These are phyloP conservation scores for Kuraishia capsulata DNA, from an alignment of 805 yeast species.

Conservation along the genomic window DNA sequence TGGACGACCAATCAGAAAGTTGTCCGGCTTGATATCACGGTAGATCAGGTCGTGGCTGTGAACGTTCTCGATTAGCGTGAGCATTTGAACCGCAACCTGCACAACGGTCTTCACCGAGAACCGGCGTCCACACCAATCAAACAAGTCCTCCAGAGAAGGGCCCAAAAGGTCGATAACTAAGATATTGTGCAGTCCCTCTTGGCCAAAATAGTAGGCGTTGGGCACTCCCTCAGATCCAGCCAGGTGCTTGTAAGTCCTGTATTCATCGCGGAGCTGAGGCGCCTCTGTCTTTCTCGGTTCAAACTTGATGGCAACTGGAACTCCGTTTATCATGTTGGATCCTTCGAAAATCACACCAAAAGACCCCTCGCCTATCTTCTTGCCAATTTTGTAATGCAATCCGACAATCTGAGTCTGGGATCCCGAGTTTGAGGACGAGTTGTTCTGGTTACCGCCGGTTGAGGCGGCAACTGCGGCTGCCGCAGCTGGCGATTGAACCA, in stretches of 20 bases:
- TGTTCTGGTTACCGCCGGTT: constrained; percentile 3
- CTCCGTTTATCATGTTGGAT: constrained; percentile 80
- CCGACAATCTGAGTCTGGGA: constrained; percentile 64
- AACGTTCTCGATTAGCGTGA: constrained; percentile 72
- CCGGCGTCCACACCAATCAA: constrained; percentile 96
- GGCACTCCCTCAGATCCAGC: constrained; percentile 84
- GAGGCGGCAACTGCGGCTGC: constrained; percentile 27
- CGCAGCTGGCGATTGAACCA: constrained; percentile 20
- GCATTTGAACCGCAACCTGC: constrained; percentile 93
- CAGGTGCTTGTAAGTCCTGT: constrained; percentile 85
- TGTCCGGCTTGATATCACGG: constrained; percentile 96
- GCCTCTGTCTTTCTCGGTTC: constrained; percentile 97
- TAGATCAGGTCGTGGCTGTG: constrained; percentile 89
- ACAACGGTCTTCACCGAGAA: constrained; percentile 84
- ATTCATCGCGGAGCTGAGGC: constrained; percentile 94
- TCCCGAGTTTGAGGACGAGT: constrained; percentile 7
- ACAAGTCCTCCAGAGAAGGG: constrained; percentile 90
- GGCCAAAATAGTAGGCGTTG: constrained; percentile 96
- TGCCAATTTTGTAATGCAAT: constrained; percentile 92
- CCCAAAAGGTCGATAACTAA: constrained; percentile 91
- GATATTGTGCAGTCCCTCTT: constrained; percentile 94
- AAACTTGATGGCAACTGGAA: constrained; percentile 92
- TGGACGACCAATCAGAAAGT: constrained; percentile 88
- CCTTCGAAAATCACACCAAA: constrained; percentile 98
- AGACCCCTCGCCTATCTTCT: constrained; percentile 97